Percentiles rank a stretch among this genome's conserved stretches.
Evolutionary conservation across 2,329 filamentous ascomycete species (phyloP).

Genomic region (Penicillium digitatum): DNA sequence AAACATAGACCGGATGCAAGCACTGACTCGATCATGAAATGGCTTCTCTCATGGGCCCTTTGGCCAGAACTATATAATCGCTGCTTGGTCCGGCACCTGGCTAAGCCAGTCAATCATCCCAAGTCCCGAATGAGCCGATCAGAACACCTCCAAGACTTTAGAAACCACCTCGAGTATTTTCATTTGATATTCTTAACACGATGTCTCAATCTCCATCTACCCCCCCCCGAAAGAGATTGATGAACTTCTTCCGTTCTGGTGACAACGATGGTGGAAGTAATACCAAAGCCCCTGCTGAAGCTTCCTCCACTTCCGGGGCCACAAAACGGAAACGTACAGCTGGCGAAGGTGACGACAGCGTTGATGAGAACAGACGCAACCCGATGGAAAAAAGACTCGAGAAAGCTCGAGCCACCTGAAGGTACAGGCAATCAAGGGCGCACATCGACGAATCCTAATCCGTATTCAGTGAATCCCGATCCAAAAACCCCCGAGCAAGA

Average conservation of each 20-base stretch:
- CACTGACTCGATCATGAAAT: neutral
- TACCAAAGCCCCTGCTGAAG: neutral
- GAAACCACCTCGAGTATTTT: neutral
- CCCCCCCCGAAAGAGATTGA: neutral
- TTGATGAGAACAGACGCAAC: no score
- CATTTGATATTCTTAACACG: neutral
- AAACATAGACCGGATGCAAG: neutral
- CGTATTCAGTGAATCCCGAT: neutral
- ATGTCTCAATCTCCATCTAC: neutral
- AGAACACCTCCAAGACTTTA: neutral
- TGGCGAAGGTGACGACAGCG: neutral
- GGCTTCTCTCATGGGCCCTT: neutral
- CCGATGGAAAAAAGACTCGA: neutral
- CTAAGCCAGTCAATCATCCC: neutral
- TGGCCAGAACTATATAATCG: neutral
- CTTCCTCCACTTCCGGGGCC: neutral
- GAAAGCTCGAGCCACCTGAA: rapidly evolving
- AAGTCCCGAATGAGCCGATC: neutral
- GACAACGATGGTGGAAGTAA: neutral
- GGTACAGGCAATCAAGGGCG: neutral
- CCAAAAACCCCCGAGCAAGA: no score
- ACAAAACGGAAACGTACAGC: neutral
- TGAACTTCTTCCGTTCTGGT: neutral
- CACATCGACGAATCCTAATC: neutral
- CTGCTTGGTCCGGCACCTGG: neutral